Percentiles rank a stretch among this genome's conserved stretches.
These are phyloP conservation scores for Mallotus nudiflorus DNA, from an alignment of 345 rosid genomes.

Conservation along the genomic window DNA sequence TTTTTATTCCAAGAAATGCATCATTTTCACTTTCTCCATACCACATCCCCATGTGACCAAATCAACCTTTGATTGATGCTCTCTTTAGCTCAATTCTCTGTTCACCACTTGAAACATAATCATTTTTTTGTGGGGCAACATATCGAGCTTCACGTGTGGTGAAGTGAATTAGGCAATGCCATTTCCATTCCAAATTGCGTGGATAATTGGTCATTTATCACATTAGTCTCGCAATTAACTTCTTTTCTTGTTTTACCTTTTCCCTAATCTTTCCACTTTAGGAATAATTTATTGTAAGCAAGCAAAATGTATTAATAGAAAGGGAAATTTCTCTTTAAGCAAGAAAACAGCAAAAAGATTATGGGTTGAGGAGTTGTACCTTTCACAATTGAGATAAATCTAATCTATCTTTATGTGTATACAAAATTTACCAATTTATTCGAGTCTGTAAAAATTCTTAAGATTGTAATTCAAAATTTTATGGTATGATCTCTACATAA, in stretches of 20 bases:
- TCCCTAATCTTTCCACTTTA: neutral
- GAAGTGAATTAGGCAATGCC: neutral
- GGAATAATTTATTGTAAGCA: neutral
- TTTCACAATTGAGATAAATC: too few species aligned
- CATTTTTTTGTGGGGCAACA: constrained; percentile 28
- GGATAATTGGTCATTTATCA: neutral
- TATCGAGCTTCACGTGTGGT: constrained; percentile 29
- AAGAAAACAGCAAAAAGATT: too few species aligned
- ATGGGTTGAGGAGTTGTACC: too few species aligned
- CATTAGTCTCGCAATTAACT: neutral
- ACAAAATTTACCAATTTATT: too few species aligned
- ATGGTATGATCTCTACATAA: too few species aligned
- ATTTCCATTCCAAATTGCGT: neutral
- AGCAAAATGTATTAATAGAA: neutral
- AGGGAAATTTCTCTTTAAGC: neutral
- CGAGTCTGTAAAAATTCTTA: too few species aligned
- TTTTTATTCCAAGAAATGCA: neutral
- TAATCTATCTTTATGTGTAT: too few species aligned
- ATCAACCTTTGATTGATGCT: constrained; percentile 1
- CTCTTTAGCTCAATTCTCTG: neutral
- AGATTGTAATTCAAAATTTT: too few species aligned
- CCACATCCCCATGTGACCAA: constrained; percentile 21
- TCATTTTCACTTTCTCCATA: neutral
- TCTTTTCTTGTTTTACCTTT: neutral
- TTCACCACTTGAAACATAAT: constrained; percentile 20